phyloP scores from a whole-genome alignment of 2,329 filamentous ascomycete genomes.

The Aspergillus ustus region DNA sequence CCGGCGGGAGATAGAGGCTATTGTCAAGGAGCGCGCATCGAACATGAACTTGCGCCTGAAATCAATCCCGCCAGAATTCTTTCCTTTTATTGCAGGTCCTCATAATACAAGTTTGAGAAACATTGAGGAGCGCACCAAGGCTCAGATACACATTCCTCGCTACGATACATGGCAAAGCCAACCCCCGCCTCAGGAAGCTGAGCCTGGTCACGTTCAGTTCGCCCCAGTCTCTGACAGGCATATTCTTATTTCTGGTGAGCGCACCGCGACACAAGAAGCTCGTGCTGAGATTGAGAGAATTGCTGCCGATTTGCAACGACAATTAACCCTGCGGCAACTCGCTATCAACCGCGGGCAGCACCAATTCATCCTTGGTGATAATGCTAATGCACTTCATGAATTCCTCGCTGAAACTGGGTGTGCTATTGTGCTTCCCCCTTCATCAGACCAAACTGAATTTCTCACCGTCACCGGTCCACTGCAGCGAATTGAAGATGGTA shows the following conservation, averaged over 20 bases:
- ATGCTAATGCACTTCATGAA: slow-evolving; percentile 77
- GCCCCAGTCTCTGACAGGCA: slow-evolving; percentile 72
- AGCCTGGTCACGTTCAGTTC: slow-evolving; percentile 71
- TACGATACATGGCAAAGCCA: slow-evolving; percentile 75
- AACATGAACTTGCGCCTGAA: slow-evolving; percentile 81
- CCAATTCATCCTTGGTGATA: slow-evolving; percentile 90
- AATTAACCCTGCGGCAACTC: slow-evolving; percentile 77
- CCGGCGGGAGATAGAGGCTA: slow-evolving; percentile 79
- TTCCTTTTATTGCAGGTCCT: slow-evolving; percentile 88
- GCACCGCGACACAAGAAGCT: slow-evolving; percentile 76
- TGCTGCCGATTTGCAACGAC: slow-evolving; percentile 74
- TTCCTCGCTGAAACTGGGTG: slow-evolving; percentile 93
- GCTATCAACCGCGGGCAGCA: slow-evolving; percentile 85
- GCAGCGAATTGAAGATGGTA: slow-evolving; percentile 72
- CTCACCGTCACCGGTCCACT: slow-evolving; percentile 83
- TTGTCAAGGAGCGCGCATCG: slow-evolving; percentile 82
- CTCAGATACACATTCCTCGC: slow-evolving; percentile 81
- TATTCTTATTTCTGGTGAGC: slow-evolving; percentile 86
- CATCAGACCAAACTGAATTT: slow-evolving; percentile 76
- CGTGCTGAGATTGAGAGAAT: slow-evolving; percentile 80
- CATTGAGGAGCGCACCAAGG: slow-evolving; percentile 73
- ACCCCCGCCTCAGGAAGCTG: slow-evolving; percentile 67
- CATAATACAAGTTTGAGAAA: slow-evolving; percentile 69
- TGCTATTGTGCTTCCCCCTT: slow-evolving; percentile 78
- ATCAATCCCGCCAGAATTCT: slow-evolving; percentile 87